phyloP scores from a whole-genome alignment of 495 filamentous ascomycete genomes.

The Penicillium dipodomyicola region DNA sequence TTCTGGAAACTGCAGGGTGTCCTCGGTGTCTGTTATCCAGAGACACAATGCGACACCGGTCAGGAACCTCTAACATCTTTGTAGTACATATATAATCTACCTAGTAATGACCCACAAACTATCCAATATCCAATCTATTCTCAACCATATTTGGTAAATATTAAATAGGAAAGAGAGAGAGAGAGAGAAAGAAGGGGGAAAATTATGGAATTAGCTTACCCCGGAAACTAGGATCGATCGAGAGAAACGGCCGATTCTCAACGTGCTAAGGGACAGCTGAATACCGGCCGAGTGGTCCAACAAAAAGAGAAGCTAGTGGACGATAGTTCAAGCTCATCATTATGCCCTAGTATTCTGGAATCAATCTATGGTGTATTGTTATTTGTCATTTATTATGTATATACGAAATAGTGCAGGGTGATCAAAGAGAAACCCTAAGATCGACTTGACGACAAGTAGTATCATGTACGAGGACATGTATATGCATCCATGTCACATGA shows the following conservation, averaged over 20 bases:
- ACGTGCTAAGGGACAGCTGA: slow-evolving; percentile 5
- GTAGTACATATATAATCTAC: not conserved
- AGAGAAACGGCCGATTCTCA: slow-evolving; percentile 11
- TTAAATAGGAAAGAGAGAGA: not conserved
- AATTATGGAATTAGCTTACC: slow-evolving; percentile 18
- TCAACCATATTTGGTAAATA: not conserved
- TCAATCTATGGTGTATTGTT: not conserved
- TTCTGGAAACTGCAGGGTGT: not conserved
- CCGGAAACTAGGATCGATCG: slow-evolving; percentile 26
- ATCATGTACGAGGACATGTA: slow-evolving; percentile 7
- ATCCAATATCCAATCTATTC: not conserved
- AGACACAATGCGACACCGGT: not conserved
- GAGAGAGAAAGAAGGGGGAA: slow-evolving; percentile 13
- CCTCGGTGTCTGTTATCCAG: not conserved
- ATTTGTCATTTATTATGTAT: not conserved
- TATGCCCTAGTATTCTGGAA: not conserved
- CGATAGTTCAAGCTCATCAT: not conserved
- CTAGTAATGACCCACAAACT: not conserved
- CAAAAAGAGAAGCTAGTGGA: slow-evolving; percentile 1
- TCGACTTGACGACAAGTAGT: not conserved
- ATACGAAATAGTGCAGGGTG: not conserved
- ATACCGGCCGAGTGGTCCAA: not conserved
- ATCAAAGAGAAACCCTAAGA: not conserved
- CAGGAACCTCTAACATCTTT: not conserved
- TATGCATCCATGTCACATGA: slow-evolving; percentile 10